Evolutionary conservation across 2,329 filamentous ascomycete species (phyloP), one percentile per base, ranked within the genome.

Genomic region (Hypoxylon sp.): DNA sequence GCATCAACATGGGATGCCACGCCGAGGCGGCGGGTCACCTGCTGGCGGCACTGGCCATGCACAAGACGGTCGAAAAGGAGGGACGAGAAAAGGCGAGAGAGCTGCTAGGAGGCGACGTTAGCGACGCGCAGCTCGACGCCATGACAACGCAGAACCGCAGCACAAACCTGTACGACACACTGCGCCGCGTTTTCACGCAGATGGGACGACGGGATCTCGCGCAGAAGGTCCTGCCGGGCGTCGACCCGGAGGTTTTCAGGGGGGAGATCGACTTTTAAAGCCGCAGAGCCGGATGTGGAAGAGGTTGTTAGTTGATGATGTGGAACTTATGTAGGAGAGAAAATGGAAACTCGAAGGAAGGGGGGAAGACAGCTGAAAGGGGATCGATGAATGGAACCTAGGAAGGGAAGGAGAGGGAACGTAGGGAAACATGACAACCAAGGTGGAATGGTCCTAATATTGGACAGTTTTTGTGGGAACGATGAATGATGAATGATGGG

Each of bases 1-100:
- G 96, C 79, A 98, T 99, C 79, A 98, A 98, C 80, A 97, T 98
- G 72, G 94, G 94, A 57, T 97, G 95, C 79, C 94, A 93, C 77
- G 91, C 92, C 14, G 93, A 98, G 80, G 96, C 96, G 0, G 96
- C 96, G 1, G 91, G 93, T 65, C 96, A 99, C 80, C 87, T 99
- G 61, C 87, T 99, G 12, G 93, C 94, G 2, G 95, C 96, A 0
- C 84, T 99, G 51, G 91, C 91, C 57, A 97, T 99, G 94, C 96
- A 99, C 83, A 94, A 96, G 78, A 89, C 93, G 5, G 93, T 97
- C 12, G 94, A 97, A 81, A 88, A 88, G 74, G 92, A 93, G 75
- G 93, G 93, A 3, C 87, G 93, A 61, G 91, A 93, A 75, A 90
- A 92, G 78, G 95, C 93, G 2, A 85, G 92, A 57, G 93, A 97